phyloP scores from a whole-genome alignment of 805 yeast genomes.

The Cyberlindnera petersonii region DNA sequence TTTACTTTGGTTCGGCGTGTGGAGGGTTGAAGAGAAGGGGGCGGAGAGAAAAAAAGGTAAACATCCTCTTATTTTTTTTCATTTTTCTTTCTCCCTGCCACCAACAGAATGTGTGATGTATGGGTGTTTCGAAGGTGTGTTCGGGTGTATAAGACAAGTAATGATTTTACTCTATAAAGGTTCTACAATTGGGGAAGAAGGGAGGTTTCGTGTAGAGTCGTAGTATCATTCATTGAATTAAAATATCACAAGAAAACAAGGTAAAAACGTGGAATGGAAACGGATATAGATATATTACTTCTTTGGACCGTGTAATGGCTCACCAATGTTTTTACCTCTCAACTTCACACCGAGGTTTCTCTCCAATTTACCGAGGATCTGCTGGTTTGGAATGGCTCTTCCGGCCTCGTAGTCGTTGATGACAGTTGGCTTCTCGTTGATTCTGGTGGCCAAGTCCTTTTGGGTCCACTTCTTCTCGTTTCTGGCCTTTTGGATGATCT shows the following conservation, averaged over 20 bases:
- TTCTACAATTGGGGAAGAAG: too few relatives aligned
- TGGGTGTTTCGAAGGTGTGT: background rate
- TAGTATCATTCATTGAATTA: slow-evolving; percentile 1
- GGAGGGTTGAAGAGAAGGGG: too few relatives aligned
- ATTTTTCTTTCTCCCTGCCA: too few relatives aligned
- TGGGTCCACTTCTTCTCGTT: slow-evolving; percentile 86
- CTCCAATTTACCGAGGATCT: slow-evolving; percentile 86
- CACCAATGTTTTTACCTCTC: slow-evolving; percentile 94
- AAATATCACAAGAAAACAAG: background rate
- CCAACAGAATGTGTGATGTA: background rate
- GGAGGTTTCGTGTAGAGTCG: slow-evolving; percentile 1
- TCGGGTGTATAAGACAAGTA: too few relatives aligned
- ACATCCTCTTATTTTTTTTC: background rate
- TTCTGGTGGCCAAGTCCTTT: slow-evolving; percentile 92
- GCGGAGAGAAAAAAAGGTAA: too few relatives aligned
- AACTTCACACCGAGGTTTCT: slow-evolving; percentile 91
- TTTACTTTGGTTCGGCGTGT: too few relatives aligned
- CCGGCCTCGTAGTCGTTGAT: slow-evolving; percentile 97
- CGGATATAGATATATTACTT: slow-evolving; percentile 22
- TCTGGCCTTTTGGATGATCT: slow-evolving; percentile 80
- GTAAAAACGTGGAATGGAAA: background rate
- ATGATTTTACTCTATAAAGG: too few relatives aligned
- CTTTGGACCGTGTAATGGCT: slow-evolving; percentile 59
- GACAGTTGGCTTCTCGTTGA: slow-evolving; percentile 93
- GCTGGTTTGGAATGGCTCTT: slow-evolving; percentile 95